These are phyloP conservation scores for Coemansia sp. DNA, from an alignment of 192 early-diverging fungal genomes.

Conservation along the genomic window DNA sequence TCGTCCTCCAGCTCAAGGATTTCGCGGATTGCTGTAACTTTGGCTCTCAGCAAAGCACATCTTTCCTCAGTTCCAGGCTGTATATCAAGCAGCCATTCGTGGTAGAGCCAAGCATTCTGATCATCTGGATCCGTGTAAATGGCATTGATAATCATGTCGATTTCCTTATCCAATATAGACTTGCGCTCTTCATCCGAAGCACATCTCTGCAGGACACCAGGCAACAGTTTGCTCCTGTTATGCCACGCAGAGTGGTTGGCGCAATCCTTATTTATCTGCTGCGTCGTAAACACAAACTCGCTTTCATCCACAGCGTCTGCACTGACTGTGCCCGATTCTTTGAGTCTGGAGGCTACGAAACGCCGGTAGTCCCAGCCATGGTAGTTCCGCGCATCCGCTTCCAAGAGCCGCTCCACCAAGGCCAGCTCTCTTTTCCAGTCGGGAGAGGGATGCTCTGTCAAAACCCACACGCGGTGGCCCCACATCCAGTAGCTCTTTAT, in stretches of 20 bases:
- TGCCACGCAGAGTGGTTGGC: conserved; percentile 99
- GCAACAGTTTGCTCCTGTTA: conserved; percentile 81
- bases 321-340: conserved; percentile 12
- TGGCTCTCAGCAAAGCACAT: conserved; percentile 13
- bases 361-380: conserved; percentile 99
- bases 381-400: conserved; percentile 90
- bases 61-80: conserved; percentile 29
- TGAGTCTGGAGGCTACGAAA: conserved; percentile 61
- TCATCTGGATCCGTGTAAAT: conserved; percentile 96
- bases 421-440: conserved; percentile 76
- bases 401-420: conserved; percentile 74
- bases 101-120: conserved; percentile 97
- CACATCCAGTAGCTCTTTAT: conserved; percentile 99
- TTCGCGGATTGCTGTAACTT: conserved; percentile 39
- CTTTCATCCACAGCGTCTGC: conserved; percentile 26
- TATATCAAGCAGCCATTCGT: conserved; percentile 82
- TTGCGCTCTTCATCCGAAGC: conserved; percentile 4
- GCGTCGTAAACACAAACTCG: conserved; percentile 87
- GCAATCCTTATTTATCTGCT: conserved; percentile 89
- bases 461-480: conserved; percentile 92
- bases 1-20: conserved; percentile 50
- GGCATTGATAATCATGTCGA: conserved; percentile 83
- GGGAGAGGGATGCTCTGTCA: conserved; percentile 70
- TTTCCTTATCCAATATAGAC: conserved; percentile 55
- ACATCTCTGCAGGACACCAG: conserved; percentile 8